Evolutionary conservation across 2,329 filamentous ascomycete species (phyloP), one percentile per base, ranked within the genome.

Genomic region (Scopulariopsis brevicaulis): DNA sequence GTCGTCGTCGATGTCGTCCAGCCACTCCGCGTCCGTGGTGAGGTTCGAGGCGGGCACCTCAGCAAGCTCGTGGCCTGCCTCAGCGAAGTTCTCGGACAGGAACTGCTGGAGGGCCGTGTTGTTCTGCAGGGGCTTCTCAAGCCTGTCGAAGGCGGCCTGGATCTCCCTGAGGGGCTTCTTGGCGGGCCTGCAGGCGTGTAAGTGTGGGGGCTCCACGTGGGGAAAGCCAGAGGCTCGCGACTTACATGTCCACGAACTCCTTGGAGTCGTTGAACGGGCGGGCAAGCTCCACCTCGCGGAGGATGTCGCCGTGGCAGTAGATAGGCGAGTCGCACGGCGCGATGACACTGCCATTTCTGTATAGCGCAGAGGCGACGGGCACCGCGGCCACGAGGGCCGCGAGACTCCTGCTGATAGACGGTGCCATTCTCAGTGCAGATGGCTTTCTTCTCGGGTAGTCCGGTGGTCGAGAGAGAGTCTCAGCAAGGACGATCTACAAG

Each of bases 201-300:
- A 64, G 59, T 55, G 22, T 48, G 56, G 20, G 10, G n/a, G 55
- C n/a, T 50, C 20, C 37, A 25, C 18, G 2, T 2, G 32, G 20
- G 14, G n/a, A 20, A 60, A n/a, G n/a, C 6, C 18, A n/a, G 46
- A 59, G 59, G 43, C 2, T 24, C 1, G 32, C 4, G 24, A 70
- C 74, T 71, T 71, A 83, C 81, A 86, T 82, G 66, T 88, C 85
- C 51, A 87, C 85, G 66, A 86, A 87, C 1, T 83, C 86, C 74
- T 87, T 88, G 60, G 83, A 87, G 70, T 87, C 85, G 15, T 74
- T 70, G 62, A 87, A 87, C 0, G 84, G 84, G 25, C 72, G 73
- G 2, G 84, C 84, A 11, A 87, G 73, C 70, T 87, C 77, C 54
- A 88, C 78, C 61, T 82, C 75, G 60, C 77, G 74, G 2, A 88